Evolutionary conservation across 164 flowering plant genomes (phyloP), one percentile per base, ranked within the genome.

Genomic region (Nymphaea colorata): DNA sequence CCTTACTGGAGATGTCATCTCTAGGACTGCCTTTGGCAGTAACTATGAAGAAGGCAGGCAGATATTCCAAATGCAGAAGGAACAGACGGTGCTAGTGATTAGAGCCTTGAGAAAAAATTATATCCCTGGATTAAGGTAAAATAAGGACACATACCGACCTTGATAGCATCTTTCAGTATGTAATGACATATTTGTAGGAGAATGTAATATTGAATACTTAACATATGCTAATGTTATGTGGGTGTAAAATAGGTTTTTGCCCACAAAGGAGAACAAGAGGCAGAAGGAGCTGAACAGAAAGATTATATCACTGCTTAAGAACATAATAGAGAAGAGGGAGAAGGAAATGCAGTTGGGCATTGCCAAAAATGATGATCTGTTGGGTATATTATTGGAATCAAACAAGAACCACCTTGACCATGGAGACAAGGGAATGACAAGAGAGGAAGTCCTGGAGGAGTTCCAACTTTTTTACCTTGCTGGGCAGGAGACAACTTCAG

Each of bases 381-480:
- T 72, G 59, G 62, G 74, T 8, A 47, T 72, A 63, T 18, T 72
- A 59, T 55, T 72, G 43, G 74, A 72, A 62, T 67, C 74, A 43
- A 65, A 65, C 25, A 64, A 64, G 36, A 66, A 53, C 44, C 47
- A 51, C 68, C 61, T 36, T 14, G 41, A 44, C 36, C 57, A 68
- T 64, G 44, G 44, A 15, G 70, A 51, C 12, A 73, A 42, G 44
- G 64, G 66, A 64, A 73, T 86, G 82, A 79, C 74, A 44, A 71
- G 67, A 44, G 82, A 84, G 17, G 87, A 82, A 11, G 66, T 82
- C 15, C 77, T 82, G 16, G 87, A 81, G 53, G 85, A 84, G 68
- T 82, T 87, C 76, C 82, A 82, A 70, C 51, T 72, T 17, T 84
- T 86, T 70, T 81, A 82, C 74, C 69, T 82, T 53, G 86, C 84